A percentile compares a stretch with the other conserved stretches of the same genome.
These are phyloP conservation scores for Saprolegnia diclina DNA, from an alignment of 352 stramenopile species.

Conservation along the genomic window DNA sequence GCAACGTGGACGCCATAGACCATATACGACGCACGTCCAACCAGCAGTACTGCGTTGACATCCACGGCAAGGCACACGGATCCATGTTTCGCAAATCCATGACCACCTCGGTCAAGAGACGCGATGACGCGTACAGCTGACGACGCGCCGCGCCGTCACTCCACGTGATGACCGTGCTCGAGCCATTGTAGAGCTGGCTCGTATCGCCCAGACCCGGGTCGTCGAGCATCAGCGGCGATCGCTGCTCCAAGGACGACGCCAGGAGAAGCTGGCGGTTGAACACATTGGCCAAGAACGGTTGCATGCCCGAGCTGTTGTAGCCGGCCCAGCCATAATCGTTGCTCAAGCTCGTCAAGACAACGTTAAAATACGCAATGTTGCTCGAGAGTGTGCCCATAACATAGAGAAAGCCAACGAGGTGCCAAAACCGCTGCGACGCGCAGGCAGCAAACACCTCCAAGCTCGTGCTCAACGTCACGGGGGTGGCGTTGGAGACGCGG, in stretches of 20 bases:
- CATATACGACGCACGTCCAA: conserved; percentile 3
- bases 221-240: not conserved
- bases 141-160: not conserved
- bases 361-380: not conserved
- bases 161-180: not conserved
- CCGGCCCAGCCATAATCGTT: conserved; percentile 24
- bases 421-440: too few relatives aligned
- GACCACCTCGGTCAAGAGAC: not conserved
- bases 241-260: not conserved
- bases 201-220: not conserved
- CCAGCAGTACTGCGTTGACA: conserved; percentile 20
- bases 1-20: not conserved
- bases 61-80: not conserved
- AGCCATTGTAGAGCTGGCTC: conserved; percentile 3
- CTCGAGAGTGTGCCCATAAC: not conserved
- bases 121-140: not conserved
- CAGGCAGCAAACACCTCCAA: too few relatives aligned
- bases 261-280: conserved; percentile 6
- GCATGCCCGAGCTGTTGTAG: conserved; percentile 16
- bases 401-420: not conserved
- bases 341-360: not conserved
- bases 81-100: not conserved
- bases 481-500: too few relatives aligned
- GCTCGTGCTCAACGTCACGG: too few relatives aligned
- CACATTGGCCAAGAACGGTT: conserved; percentile 8